Evolutionary conservation across 352 stramenopile species (phyloP).

Genomic region (Pythium pyrilobum): DNA sequence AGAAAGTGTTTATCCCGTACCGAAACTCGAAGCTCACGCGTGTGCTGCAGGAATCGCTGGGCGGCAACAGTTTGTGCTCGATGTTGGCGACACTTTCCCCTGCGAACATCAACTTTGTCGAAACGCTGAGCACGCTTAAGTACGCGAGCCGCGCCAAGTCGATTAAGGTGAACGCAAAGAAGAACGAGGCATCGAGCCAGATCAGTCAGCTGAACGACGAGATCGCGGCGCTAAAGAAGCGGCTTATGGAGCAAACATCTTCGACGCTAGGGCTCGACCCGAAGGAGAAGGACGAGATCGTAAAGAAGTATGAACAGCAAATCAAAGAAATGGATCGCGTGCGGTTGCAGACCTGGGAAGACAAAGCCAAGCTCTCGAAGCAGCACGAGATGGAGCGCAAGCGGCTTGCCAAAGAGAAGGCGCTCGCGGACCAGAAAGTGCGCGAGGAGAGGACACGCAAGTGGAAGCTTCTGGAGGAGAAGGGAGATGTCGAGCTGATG

Average conservation of each 20-base stretch:
- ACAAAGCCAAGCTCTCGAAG: slow-evolving; percentile 81
- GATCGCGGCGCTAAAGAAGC: slow-evolving; percentile 84
- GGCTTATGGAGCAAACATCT: slow-evolving; percentile 73
- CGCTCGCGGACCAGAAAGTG: slow-evolving; percentile 70
- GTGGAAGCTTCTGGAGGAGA: slow-evolving; percentile 82
- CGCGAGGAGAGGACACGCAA: slow-evolving; percentile 77
- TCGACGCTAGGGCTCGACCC: slow-evolving; percentile 60
- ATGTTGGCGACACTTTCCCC: slow-evolving; percentile 95
- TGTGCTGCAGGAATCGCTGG: slow-evolving; percentile 89
- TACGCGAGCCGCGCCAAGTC: slow-evolving; percentile 94
- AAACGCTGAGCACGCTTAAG: slow-evolving; percentile 94
- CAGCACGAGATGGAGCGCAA: slow-evolving; percentile 85
- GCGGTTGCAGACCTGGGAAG: slow-evolving; percentile 83
- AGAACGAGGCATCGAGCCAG: slow-evolving; percentile 90
- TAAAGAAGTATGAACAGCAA: slow-evolving; percentile 83
- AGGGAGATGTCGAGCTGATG: slow-evolving; percentile 78
- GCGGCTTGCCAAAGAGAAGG: slow-evolving; percentile 72
- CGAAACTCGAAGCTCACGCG: slow-evolving; percentile 93
- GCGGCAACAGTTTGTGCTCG: slow-evolving; percentile 92
- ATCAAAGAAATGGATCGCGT: slow-evolving; percentile 88
- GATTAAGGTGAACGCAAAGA: slow-evolving; percentile 92
- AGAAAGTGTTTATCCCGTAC: slow-evolving; percentile 92
- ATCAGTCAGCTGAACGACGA: slow-evolving; percentile 90
- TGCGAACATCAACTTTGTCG: slow-evolving; percentile 93
- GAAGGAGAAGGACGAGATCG: slow-evolving; percentile 85